phyloP scores from a whole-genome alignment of 208 protist genomes.

The Trypanosoma congolense region DNA sequence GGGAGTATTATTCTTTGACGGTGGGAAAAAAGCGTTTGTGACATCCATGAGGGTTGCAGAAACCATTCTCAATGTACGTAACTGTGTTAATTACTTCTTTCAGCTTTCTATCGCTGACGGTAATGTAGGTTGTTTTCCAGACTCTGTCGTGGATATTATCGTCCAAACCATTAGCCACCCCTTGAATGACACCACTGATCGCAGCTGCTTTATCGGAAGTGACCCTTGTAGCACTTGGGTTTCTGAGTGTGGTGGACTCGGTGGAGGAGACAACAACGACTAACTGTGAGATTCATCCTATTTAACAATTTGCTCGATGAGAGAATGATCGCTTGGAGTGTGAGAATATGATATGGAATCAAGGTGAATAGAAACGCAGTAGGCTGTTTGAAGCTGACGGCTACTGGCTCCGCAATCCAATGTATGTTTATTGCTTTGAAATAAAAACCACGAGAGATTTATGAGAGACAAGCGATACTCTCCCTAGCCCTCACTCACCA shows the following conservation, averaged over 20 bases:
- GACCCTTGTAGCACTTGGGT: conserved; percentile 1
- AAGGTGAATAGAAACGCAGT: too few relatives aligned
- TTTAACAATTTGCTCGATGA: conserved; percentile 8
- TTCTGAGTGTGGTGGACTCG: conserved; percentile 17
- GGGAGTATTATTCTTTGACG: conserved; percentile 72
- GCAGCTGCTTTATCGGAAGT: conserved; percentile 2
- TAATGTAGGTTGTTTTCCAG: conserved; percentile 64
- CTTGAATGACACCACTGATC: conserved; percentile 20
- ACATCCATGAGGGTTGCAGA: conserved; percentile 40
- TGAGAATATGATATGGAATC: too few relatives aligned
- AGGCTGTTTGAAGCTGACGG: too few relatives aligned
- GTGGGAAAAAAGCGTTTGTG: conserved; percentile 78
- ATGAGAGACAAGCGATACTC: too few relatives aligned
- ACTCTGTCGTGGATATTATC: conserved; percentile 40
- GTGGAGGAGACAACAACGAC: not conserved
- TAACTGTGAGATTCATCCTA: conserved; percentile 10
- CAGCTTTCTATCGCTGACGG: conserved; percentile 72
- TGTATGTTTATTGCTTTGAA: too few relatives aligned
- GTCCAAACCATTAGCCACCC: conserved; percentile 62
- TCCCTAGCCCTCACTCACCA: too few relatives aligned
- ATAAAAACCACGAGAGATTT: too few relatives aligned
- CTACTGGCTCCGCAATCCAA: too few relatives aligned
- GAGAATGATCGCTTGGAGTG: not conserved
- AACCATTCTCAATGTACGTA: conserved; percentile 48
- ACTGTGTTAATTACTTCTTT: conserved; percentile 86